These are phyloP conservation scores for Russula compacta DNA, from an alignment of 768 basidiomycete species.

Conservation along the genomic window DNA sequence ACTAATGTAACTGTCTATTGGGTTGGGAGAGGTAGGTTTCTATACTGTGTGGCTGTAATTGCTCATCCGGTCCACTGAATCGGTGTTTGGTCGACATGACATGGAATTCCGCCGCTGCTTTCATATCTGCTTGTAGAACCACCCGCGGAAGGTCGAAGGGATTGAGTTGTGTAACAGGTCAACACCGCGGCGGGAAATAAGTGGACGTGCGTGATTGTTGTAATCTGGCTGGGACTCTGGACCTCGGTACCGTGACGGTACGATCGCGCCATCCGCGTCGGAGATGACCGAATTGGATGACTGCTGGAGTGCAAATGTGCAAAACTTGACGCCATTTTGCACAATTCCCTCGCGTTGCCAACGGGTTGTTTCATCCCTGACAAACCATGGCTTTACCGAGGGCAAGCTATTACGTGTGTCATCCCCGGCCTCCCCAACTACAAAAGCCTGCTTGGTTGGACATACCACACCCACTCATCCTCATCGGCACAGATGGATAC, in stretches of 20 bases:
- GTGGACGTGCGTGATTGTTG: no score
- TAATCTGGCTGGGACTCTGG: no score
- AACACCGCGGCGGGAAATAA: neutral
- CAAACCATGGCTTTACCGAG: neutral
- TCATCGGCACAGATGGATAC: neutral
- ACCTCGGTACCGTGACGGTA: no score
- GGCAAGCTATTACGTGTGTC: neutral
- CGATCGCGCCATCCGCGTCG: constrained; percentile 10
- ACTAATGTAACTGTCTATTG: no score
- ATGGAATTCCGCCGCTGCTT: no score
- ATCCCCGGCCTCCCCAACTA: neutral
- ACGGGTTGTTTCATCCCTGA: no score
- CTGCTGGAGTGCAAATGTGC: neutral
- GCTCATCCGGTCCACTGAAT: no score
- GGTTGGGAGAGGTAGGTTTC: no score
- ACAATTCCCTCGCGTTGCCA: neutral
- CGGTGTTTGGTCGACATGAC: no score
- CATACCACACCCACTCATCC: neutral
- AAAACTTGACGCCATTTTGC: constrained; percentile 17
- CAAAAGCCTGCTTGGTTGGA: neutral
- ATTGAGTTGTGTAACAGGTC: neutral
- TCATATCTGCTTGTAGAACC: no score
- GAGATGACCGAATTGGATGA: neutral
- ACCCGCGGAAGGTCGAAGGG: neutral
- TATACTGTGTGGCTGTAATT: no score